Conservation (phyloP, 1,284 basidiomycete species). For the Ustilago trichophora region DNA sequence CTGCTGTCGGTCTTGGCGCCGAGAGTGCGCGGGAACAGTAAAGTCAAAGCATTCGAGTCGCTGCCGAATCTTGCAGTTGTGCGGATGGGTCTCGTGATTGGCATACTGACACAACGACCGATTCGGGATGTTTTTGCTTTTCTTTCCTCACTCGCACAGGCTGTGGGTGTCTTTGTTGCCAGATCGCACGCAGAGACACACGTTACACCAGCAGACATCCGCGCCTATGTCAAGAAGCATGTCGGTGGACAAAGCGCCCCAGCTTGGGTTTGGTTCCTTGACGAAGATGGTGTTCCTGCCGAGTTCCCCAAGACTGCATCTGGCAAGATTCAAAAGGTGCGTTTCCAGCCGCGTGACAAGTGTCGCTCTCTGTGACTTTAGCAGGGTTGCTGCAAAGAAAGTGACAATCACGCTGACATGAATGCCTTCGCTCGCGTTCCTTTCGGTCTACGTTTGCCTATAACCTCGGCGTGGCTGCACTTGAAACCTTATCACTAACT, state of each 20-base stretch:
- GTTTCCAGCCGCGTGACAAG: too few species aligned
- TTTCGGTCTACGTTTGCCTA: constrained; percentile 13
- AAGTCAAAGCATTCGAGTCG: background rate
- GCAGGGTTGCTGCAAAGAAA: background rate
- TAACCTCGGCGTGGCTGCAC: constrained; percentile 10
- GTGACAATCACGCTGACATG: too few species aligned
- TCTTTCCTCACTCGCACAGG: constrained; percentile 14
- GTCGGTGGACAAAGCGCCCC: constrained; percentile 70
- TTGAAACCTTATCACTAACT: constrained; percentile 8
- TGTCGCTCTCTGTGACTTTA: constrained; percentile 17
- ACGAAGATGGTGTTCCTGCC: constrained; percentile 72
- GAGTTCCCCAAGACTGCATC: constrained; percentile 86
- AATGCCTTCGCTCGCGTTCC: constrained; percentile 12
- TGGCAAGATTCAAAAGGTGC: constrained; percentile 85
- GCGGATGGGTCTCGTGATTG: background rate
- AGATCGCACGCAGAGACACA: constrained; percentile 27
- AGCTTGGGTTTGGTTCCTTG: constrained; percentile 82
- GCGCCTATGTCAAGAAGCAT: constrained; percentile 47
- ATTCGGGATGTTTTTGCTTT: too few species aligned
- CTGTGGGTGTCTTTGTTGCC: constrained; percentile 54
- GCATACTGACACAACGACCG: background rate
- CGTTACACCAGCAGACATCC: constrained; percentile 70
- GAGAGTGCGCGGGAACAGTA: background rate
- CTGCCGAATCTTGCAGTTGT: background rate
- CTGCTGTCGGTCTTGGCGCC: too few species aligned